phyloP scores from a whole-genome alignment of 345 rosid species.

The Acer campestre region DNA sequence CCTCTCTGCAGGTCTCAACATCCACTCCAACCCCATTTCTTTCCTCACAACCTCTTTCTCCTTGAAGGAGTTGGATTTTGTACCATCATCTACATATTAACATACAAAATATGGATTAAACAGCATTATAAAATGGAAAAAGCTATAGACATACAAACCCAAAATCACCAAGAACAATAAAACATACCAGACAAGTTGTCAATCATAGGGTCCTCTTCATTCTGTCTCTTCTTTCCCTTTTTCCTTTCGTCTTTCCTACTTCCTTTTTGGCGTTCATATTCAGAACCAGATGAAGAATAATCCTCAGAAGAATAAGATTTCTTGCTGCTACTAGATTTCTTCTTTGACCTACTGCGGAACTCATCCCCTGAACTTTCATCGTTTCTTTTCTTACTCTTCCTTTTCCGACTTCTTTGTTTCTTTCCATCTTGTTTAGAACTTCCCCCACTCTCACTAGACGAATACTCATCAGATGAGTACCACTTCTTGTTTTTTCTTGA shows the following conservation, averaged over 20 bases:
- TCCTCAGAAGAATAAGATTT: constrained; percentile 23
- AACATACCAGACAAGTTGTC: constrained; percentile 23
- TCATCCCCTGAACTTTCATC: constrained; percentile 21
- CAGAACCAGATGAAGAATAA: constrained; percentile 33
- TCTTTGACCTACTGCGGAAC: constrained; percentile 19
- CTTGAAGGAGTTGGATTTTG: constrained; percentile 22
- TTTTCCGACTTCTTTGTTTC: constrained; percentile 22
- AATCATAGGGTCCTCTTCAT: constrained; percentile 12
- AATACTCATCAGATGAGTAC: constrained; percentile 59
- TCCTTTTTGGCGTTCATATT: constrained; percentile 27
- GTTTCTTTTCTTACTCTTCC: constrained; percentile 31
- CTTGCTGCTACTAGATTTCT: constrained; percentile 25
- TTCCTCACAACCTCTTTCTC: constrained; percentile 60
- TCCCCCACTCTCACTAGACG: constrained; percentile 33
- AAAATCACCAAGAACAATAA: not conserved
- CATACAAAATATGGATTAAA: not conserved
- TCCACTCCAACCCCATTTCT: constrained; percentile 84
- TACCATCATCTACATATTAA: constrained; percentile 31
- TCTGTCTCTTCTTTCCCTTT: constrained; percentile 23
- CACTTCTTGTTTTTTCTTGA: constrained; percentile 62
- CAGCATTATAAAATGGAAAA: not conserved
- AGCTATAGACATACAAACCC: constrained; percentile 6
- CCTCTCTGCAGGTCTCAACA: constrained; percentile 68
- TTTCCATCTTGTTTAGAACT: constrained; percentile 22
- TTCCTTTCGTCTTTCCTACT: constrained; percentile 26